Evolutionary conservation across 345 rosid genomes (phyloP), one percentile per base, ranked within the genome.

Genomic region (Populus euphratica): DNA sequence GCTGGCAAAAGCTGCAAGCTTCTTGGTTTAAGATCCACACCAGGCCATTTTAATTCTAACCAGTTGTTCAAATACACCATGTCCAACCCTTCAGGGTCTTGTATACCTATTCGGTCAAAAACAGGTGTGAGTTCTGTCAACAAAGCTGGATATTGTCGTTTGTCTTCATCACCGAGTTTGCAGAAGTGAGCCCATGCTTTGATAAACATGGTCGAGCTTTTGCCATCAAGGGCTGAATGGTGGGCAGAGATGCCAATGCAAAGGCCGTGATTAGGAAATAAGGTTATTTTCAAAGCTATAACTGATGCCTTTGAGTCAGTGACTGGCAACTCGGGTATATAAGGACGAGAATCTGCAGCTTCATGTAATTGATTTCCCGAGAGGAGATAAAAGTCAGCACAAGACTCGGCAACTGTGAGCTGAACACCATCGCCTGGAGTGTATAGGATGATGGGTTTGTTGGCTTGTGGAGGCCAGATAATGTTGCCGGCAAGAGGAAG

Each of bases 401-500:
- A 39, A 27, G 74, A 82, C 67, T 70, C 70, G 2, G 77, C 77
- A 10, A 56, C 9, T 3, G 62, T 78, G 62, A 72, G 62, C 7
- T 68, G 8, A 80, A 72, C 65, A 35, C 61, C n/a, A 61, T 61
- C 79, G n/a, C 65, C n/a, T 5, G 33, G 50, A 16, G 16, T 27
- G 72, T 69, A 49, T n/a, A 56, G 5, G 10, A 75, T 54, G 59
- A 39, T 17, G 65, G 77, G 79, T 59, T 67, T 66, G 23, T 12
- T 33, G 31, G 64, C 16, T 3, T 35, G n/a, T 0, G 79, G 69
- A 29, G 79, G 79, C 76, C 65, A 59, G 8, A 39, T 54, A 20
- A 78, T 73, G 63, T 31, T 31, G 8, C 77, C 79, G 8, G 75
- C 82, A 7, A 78, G 74, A 1, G 80, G 80, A 31, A 64, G 75